Percentiles rank a stretch among this genome's conserved stretches.
phyloP scores from a whole-genome alignment of 495 filamentous ascomycete genomes.

The Penicillium ucsense region DNA sequence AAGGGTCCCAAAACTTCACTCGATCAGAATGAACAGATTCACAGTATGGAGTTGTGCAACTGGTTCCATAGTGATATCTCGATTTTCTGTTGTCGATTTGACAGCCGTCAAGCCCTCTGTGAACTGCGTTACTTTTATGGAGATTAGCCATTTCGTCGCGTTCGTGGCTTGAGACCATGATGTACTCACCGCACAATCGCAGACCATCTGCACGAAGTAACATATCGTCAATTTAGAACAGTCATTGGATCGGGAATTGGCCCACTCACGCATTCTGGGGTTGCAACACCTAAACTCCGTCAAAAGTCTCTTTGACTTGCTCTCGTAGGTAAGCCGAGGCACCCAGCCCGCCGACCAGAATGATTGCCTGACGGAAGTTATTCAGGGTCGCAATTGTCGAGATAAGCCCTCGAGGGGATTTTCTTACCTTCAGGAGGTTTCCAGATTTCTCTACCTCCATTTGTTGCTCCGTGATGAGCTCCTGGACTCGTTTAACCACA shows the following conservation, averaged over 20 bases:
- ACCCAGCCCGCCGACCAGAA: conserved; percentile 69
- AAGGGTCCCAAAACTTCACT: conserved; percentile 1
- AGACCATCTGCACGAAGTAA: conserved; percentile 12
- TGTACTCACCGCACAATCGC: conserved; percentile 17
- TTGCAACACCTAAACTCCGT: conserved; percentile 45
- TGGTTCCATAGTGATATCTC: conserved; percentile 41
- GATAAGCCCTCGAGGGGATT: neutral
- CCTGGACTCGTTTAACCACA: conserved; percentile 46
- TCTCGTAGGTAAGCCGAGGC: conserved; percentile 55
- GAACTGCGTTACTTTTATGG: conserved; percentile 35
- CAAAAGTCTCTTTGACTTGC: conserved; percentile 34
- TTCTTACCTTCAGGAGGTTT: conserved; percentile 7
- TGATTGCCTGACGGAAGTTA: conserved; percentile 37
- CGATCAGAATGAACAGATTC: too few relatives aligned
- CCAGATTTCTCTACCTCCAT: conserved; percentile 16
- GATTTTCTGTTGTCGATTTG: conserved; percentile 39
- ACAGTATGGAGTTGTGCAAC: neutral
- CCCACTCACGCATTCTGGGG: conserved; percentile 43
- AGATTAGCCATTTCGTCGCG: conserved; percentile 24
- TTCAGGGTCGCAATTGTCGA: neutral
- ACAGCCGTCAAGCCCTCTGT: conserved; percentile 28
- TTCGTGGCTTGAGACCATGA: neutral
- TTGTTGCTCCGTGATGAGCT: conserved; percentile 51
- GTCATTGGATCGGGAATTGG: too few relatives aligned
- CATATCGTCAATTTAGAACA: too few relatives aligned